Conservation (phyloP, 2,329 filamentous ascomycete species). For the Phyllosticta citrichinensis region DNA sequence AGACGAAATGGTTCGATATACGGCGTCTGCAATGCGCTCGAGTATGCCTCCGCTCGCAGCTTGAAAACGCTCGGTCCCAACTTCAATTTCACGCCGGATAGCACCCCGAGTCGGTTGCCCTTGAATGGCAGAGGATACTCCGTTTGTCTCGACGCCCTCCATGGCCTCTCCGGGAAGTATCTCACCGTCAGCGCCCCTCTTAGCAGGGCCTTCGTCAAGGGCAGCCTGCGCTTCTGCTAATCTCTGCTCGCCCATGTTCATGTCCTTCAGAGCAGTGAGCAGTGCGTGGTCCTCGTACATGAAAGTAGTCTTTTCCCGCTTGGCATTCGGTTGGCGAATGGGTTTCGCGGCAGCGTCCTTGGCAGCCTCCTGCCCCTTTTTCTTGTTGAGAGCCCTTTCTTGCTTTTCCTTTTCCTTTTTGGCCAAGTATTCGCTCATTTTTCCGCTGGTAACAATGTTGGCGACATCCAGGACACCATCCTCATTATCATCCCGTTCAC, state of each 20-base stretch:
- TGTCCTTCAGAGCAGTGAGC: conserved; percentile 43
- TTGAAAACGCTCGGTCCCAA: conserved; percentile 65
- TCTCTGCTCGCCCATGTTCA: conserved; percentile 36
- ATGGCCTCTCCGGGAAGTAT: conserved; percentile 18
- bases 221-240: conserved; percentile 43
- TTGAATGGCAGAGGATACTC: conserved; percentile 10
- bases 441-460: conserved; percentile 72
- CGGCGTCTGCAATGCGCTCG: conserved; percentile 71
- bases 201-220: conserved; percentile 37
- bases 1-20: conserved; percentile 73
- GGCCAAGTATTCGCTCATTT: conserved; percentile 71
- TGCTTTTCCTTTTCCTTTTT: conserved; percentile 74
- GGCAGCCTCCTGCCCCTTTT: conserved; percentile 37
- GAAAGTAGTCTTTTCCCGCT: conserved; percentile 59
- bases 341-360: conserved; percentile 53
- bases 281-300: conserved; percentile 59
- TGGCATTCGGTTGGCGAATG: conserved; percentile 58
- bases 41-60: conserved; percentile 58
- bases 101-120: conserved; percentile 15
- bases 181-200: conserved; percentile 26
- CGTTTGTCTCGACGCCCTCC: conserved; percentile 21
- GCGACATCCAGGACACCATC: conserved; percentile 77
- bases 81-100: conserved; percentile 56
- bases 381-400: conserved; percentile 51
- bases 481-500: conserved; percentile 42